Evolutionary conservation across 495 filamentous ascomycete genomes (phyloP), one percentile per base, ranked within the genome.

Genomic region (Penicillium cosmopolitanum): DNA sequence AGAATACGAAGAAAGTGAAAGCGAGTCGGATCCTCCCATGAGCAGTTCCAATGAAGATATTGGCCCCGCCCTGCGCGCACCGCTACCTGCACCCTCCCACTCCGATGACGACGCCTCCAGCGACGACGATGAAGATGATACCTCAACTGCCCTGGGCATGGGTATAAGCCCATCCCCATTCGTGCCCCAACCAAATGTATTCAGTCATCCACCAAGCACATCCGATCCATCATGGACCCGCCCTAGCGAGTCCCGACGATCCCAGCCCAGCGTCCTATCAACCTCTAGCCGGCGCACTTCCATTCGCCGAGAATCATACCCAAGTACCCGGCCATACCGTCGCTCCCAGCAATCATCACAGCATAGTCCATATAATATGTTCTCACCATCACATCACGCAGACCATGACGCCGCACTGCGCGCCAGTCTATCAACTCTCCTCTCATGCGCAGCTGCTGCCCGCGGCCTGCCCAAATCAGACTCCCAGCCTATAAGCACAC

Each of bases 321-420:
- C 69, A 12, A 74, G 66, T 36, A 55, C 61, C 31, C 69, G 68
- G 19, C 66, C 66, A 40, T 56, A 63, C 58, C 79, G 62, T 16
- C 65, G 69, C 60, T 63, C 47, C 19, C 66, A 57, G 28, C 28
- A 31, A 50, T 66, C 63, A 4, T 66, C 66, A 11, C 71, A 77
- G 31, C 80, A 84, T 59, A 81, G 78, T 43, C 82, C 82, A 12
- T 83, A 80, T 66, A 82, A 80, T 66, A 82, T 88, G 66, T 85
- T 92, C 59, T 88, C 90, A 1, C 89, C 93, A 2, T 86, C 88
- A 4, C 85, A 91, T 66, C 88, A 89, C 60, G 85, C 90, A 23
- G 93, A 97, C 55, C 92, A 97, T 63, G 95, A 98, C 70, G 94
- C 92, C 23, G 95, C 93, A 0, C 84, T 98, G 1, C 87, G 95